These are phyloP conservation scores for Podila clonocystis DNA, from an alignment of 192 early-diverging fungal species.

Conservation along the genomic window DNA sequence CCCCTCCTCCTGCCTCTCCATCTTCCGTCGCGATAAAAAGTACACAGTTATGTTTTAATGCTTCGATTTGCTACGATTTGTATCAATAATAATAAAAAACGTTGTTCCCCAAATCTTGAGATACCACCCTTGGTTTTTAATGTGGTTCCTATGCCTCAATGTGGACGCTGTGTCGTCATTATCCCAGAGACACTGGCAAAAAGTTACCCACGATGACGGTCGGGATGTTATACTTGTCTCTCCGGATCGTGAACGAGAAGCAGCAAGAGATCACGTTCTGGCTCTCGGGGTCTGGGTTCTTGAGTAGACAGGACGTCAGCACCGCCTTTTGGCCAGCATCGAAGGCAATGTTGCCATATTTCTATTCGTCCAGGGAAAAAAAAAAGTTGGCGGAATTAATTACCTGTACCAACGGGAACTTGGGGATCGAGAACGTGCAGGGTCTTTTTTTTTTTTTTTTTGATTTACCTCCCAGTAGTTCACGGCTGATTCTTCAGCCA, in stretches of 20 bases:
- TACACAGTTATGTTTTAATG: neutral
- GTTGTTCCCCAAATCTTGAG: no score
- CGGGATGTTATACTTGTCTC: constrained; percentile 93
- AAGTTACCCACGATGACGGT: constrained; percentile 50
- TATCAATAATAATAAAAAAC: no score
- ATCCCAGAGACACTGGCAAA: constrained; percentile 45
- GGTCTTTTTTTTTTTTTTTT: neutral
- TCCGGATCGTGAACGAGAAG: constrained; percentile 94
- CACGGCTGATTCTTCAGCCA: constrained; percentile 93
- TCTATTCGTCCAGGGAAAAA: constrained; percentile 52
- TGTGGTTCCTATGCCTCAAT: neutral
- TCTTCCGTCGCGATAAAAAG: neutral
- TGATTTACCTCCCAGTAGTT: constrained; percentile 95
- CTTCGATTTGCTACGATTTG: no score
- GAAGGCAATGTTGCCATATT: constrained; percentile 98
- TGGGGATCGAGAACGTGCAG: neutral
- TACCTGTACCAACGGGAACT: no score
- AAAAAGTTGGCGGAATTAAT: neutral
- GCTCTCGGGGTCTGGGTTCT: constrained; percentile 63
- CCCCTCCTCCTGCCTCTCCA: neutral
- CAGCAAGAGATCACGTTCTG: constrained; percentile 79
- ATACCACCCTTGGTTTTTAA: no score
- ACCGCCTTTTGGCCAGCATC: constrained; percentile 97
- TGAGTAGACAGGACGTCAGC: constrained; percentile 89
- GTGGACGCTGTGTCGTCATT: neutral